phyloP scores from a whole-genome alignment of 345 rosid species.

The Euclidium syriacum region DNA sequence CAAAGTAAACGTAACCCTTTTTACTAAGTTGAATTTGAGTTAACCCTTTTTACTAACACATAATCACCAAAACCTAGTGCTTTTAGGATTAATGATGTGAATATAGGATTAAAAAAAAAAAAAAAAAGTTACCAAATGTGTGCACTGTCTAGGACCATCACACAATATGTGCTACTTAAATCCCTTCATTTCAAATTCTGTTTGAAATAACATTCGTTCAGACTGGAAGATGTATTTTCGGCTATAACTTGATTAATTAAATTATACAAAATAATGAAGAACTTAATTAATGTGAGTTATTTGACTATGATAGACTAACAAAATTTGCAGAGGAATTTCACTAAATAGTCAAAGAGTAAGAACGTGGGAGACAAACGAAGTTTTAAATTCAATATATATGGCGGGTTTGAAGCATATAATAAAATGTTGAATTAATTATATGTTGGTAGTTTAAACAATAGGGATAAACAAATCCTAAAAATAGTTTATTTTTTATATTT shows the following conservation, averaged over 20 bases:
- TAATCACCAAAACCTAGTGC: background rate
- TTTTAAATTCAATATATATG: background rate
- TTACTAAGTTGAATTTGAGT: background rate
- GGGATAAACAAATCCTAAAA: too few species aligned
- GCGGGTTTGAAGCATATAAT: conserved; percentile 19
- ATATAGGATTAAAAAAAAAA: too few species aligned
- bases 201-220: too few species aligned
- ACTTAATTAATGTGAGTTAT: background rate
- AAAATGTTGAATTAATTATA: conserved; percentile 1
- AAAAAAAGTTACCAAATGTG: too few species aligned
- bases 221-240: too few species aligned
- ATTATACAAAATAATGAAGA: background rate
- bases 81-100: background rate
- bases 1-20: background rate
- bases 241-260: background rate
- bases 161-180: too few species aligned
- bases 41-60: background rate
- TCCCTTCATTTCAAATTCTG: too few species aligned
- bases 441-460: background rate
- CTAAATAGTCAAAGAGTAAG: conserved; percentile 3
- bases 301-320: conserved; percentile 13
- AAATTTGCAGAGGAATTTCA: background rate
- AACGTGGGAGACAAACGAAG: conserved; percentile 22
- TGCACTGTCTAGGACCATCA: too few species aligned
- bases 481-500: too few species aligned